A percentile compares a stretch with the other conserved stretches of the same genome.
These are phyloP conservation scores for Acacia melanoxylon DNA, from an alignment of 306 rosid genomes.

Conservation along the genomic window DNA sequence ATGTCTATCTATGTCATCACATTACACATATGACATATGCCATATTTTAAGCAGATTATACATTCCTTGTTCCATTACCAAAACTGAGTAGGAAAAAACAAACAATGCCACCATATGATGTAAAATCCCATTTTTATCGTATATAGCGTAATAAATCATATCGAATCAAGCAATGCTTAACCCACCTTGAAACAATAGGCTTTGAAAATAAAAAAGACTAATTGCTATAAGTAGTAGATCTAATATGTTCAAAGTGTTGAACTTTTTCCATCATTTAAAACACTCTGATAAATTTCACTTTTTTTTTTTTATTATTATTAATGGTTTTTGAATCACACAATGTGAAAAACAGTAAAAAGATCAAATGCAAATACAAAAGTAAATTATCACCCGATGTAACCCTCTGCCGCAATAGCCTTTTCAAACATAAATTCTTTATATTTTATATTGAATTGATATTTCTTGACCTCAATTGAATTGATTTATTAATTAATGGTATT, in stretches of 20 bases:
- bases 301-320: neutral
- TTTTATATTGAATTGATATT: neutral
- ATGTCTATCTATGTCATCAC: neutral
- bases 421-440: neutral
- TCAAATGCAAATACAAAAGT: neutral
- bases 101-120: too few relatives aligned
- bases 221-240: neutral
- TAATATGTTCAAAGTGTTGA: neutral
- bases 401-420: neutral
- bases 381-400: neutral
- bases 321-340: neutral
- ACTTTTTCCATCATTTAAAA: neutral
- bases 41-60: too few relatives aligned
- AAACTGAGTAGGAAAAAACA: too few relatives aligned
- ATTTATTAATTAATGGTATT: too few relatives aligned
- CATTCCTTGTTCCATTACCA: too few relatives aligned
- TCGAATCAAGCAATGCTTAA: neutral
- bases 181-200: neutral
- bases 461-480: too few relatives aligned
- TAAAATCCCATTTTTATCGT: neutral
- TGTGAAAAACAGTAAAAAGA: too few relatives aligned
- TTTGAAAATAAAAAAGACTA: too few relatives aligned
- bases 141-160: neutral
- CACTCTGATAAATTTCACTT: neutral
- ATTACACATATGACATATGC: neutral